Evolutionary conservation across 495 filamentous ascomycete species (phyloP).

Genomic region (Podospora appendiculata): DNA sequence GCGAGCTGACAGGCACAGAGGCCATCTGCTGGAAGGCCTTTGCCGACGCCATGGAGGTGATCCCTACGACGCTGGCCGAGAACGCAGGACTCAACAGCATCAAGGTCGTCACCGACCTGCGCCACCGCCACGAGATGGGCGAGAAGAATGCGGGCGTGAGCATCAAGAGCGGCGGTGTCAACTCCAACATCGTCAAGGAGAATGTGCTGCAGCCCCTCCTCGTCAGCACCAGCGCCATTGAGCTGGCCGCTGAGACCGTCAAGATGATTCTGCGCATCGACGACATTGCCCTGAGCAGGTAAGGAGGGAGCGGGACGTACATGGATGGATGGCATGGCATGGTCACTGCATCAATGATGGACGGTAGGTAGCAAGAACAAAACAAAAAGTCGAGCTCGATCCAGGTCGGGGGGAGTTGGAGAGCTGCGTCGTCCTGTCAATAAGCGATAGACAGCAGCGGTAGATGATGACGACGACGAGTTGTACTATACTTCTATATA

Average conservation of each 20-base stretch:
- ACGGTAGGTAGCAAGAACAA: too few species aligned
- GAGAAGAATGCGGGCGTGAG: conserved; percentile 95
- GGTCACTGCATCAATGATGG: too few species aligned
- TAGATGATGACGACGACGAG: too few species aligned
- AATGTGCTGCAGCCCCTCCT: conserved; percentile 94
- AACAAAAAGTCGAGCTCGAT: too few species aligned
- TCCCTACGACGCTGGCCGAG: conserved; percentile 93
- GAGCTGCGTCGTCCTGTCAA: too few species aligned
- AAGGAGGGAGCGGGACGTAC: not conserved
- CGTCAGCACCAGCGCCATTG: conserved; percentile 94
- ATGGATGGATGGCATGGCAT: too few species aligned
- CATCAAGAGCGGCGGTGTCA: conserved; percentile 94
- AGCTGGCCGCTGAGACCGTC: conserved; percentile 93
- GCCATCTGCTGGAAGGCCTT: conserved; percentile 98
- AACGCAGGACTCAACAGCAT: conserved; percentile 96
- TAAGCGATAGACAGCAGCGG: too few species aligned
- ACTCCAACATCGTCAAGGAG: conserved; percentile 90
- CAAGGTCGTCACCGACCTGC: conserved; percentile 95
- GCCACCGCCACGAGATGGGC: conserved; percentile 86
- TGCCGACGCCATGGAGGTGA: conserved; percentile 94
- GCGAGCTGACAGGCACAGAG: conserved; percentile 79
- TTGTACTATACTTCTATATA: too few species aligned
- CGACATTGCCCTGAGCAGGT: conserved; percentile 63
- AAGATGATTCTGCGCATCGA: conserved; percentile 98
- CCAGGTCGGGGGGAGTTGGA: too few species aligned